These are phyloP conservation scores for Candida qinlingensis DNA, from an alignment of 805 yeast species.

Conservation along the genomic window DNA sequence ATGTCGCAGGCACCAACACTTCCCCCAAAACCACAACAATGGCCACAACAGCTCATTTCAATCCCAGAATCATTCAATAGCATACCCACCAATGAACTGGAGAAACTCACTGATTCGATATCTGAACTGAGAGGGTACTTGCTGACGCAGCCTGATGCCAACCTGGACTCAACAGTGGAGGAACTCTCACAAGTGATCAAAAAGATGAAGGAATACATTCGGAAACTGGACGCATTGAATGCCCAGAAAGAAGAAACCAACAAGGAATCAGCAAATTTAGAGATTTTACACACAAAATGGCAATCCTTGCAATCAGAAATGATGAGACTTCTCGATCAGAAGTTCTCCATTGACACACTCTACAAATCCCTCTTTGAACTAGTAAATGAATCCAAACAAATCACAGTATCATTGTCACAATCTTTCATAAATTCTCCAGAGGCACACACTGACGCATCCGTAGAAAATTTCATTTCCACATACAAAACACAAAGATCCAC, in stretches of 20 bases:
- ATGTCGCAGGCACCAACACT: constrained; percentile 5
- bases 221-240: constrained; percentile 24
- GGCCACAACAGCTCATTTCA: neutral
- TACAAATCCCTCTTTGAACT: constrained; percentile 25
- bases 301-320: constrained; percentile 31
- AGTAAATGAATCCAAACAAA: constrained; percentile 28
- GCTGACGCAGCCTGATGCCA: constrained; percentile 15
- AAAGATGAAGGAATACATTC: constrained; percentile 23
- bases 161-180: constrained; percentile 20
- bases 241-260: constrained; percentile 23
- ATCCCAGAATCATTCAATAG: constrained; percentile 18
- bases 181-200: constrained; percentile 24
- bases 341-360: constrained; percentile 33
- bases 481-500: constrained; percentile 37
- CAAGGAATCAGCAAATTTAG: constrained; percentile 6
- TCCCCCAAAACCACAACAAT: constrained; percentile 4
- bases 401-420: constrained; percentile 29
- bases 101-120: constrained; percentile 16
- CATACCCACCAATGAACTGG: constrained; percentile 20
- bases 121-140: constrained; percentile 27
- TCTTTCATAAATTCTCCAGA: constrained; percentile 24
- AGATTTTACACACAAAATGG: constrained; percentile 27
- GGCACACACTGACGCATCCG: constrained; percentile 27
- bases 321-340: constrained; percentile 25
- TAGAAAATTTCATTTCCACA: constrained; percentile 32